Conservation (phyloP, 2,329 filamentous ascomycete genomes). For the Penicillium vulpinum region DNA sequence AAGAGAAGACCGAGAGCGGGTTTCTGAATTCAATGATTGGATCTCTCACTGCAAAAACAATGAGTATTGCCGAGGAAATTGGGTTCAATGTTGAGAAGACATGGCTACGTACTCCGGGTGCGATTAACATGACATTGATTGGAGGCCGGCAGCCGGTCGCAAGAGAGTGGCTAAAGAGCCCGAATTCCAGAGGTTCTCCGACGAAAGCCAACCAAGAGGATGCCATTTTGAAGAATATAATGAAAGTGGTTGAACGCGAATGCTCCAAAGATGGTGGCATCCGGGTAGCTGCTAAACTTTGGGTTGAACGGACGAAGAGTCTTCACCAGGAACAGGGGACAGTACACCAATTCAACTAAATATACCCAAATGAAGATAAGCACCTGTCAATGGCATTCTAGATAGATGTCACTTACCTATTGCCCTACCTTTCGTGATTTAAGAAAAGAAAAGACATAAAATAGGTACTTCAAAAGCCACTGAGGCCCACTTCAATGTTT, state of each 20-base stretch:
- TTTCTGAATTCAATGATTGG: conserved; percentile 71
- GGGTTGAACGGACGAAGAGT: conserved; percentile 54
- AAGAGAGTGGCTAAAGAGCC: background rate
- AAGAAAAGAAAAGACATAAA: no score
- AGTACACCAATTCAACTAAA: conserved; percentile 26
- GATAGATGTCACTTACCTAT: background rate
- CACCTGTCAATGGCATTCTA: background rate
- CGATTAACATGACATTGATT: conserved; percentile 78
- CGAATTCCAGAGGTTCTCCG: background rate
- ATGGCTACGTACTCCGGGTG: conserved; percentile 87
- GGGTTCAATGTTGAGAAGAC: conserved; percentile 79
- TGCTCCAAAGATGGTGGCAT: conserved; percentile 48
- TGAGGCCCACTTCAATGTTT: no score
- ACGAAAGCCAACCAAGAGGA: background rate
- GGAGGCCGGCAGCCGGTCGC: conserved; percentile 47
- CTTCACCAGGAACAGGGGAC: conserved; percentile 49
- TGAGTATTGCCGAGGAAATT: conserved; percentile 66
- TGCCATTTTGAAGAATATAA: conserved; percentile 49
- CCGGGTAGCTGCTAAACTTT: conserved; percentile 47
- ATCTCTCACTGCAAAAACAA: conserved; percentile 77
- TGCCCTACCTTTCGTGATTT: background rate
- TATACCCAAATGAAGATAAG: background rate
- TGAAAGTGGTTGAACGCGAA: conserved; percentile 61
- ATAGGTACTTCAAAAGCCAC: no score
- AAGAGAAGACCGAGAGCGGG: conserved; percentile 31